Evolutionary conservation across 371 early-diverging fungal genomes (phyloP).

Genomic region (Thermomucor indicae-seudaticae): DNA sequence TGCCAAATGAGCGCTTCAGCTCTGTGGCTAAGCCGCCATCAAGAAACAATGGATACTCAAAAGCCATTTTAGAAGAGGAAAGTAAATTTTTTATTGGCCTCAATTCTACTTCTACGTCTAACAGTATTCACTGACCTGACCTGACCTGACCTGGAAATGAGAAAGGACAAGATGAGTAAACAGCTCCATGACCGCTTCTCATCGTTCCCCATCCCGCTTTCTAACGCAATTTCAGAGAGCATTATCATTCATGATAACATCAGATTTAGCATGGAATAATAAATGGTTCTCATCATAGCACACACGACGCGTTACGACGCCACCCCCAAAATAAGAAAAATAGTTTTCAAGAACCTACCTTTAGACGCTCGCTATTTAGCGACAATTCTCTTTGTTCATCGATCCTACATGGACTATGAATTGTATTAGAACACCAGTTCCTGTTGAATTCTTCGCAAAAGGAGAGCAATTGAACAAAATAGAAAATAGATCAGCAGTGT

Average conservation of each 20-base stretch:
- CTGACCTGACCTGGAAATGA: background rate
- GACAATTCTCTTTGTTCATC: background rate
- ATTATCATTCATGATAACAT: no score
- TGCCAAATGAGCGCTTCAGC: conserved; percentile 29
- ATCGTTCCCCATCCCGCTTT: background rate
- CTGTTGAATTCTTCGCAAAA: background rate
- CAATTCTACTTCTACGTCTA: no score
- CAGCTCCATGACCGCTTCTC: background rate
- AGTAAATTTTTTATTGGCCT: no score
- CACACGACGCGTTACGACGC: background rate
- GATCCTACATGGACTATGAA: background rate
- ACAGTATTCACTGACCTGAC: background rate
- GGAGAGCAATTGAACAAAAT: background rate
- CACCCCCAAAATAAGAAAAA: background rate
- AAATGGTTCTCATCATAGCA: background rate
- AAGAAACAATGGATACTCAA: conserved; percentile 35
- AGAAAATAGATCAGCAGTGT: background rate
- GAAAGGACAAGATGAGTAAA: background rate
- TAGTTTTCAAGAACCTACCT: no score
- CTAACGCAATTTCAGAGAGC: background rate
- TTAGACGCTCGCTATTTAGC: no score
- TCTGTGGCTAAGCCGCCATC: conserved; percentile 54
- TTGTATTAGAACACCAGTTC: background rate
- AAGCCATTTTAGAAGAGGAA: conserved; percentile 16
- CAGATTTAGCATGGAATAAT: conserved; percentile 9